phyloP scores from a whole-genome alignment of 2,329 filamentous ascomycete species.

The Oidium heveae region DNA sequence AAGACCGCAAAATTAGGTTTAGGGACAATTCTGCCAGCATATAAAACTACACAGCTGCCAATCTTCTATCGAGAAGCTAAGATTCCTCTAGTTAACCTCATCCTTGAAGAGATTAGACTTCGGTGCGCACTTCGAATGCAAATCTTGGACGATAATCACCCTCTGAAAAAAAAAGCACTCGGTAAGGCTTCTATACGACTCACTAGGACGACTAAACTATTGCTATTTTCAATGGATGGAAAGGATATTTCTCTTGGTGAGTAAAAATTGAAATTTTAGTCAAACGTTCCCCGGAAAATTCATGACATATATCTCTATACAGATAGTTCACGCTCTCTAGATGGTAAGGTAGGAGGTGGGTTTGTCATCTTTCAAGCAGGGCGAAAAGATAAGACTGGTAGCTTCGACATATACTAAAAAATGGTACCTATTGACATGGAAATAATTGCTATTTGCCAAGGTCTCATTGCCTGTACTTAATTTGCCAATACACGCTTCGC shows the following conservation, averaged over 20 bases:
- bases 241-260: background rate
- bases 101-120: background rate
- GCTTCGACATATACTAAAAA: background rate
- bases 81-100: background rate
- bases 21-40: background rate
- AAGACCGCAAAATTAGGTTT: too few relatives aligned
- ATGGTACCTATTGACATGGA: background rate
- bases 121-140: background rate
- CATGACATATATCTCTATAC: too few relatives aligned
- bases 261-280: background rate
- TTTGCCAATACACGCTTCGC: background rate
- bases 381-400: background rate
- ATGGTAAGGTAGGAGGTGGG: too few relatives aligned
- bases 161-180: background rate
- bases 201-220: background rate
- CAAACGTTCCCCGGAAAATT: background rate
- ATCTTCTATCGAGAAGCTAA: background rate
- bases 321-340: too few relatives aligned
- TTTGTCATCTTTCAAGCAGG: too few relatives aligned
- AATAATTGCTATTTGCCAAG: background rate
- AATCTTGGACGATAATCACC: background rate
- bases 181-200: background rate
- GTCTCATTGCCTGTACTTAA: background rate
- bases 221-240: background rate
- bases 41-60: background rate